Percentiles rank a stretch among this genome's conserved stretches.
Conservation (phyloP, 1,284 basidiomycete genomes). For the Moesziomyces antarcticus region DNA sequence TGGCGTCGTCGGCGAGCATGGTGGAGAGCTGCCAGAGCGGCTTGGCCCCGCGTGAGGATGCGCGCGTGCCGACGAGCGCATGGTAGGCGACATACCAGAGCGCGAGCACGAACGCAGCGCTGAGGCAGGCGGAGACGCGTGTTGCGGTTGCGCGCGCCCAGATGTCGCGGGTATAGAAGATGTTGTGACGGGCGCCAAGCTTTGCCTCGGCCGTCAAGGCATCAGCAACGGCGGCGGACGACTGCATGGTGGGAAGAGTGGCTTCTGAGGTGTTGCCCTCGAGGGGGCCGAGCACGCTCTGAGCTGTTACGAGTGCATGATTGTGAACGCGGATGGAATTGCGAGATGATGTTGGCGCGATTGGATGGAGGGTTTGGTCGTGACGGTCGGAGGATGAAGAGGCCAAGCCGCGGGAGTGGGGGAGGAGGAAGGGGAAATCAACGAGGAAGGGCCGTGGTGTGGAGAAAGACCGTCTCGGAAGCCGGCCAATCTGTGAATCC, state of each 20-base stretch:
- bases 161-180: slow-evolving; percentile 15
- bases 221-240: neutral
- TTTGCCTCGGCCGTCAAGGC: slow-evolving; percentile 2
- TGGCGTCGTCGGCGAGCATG: slow-evolving; percentile 15
- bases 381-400: too few relatives aligned
- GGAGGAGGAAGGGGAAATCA: too few relatives aligned
- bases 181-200: slow-evolving; percentile 18
- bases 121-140: slow-evolving; percentile 13
- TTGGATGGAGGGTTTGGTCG: too few relatives aligned
- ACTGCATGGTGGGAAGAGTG: slow-evolving; percentile 4
- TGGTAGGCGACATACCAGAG: slow-evolving; percentile 8
- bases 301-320: too few relatives aligned
- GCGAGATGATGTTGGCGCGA: too few relatives aligned
- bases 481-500: too few relatives aligned
- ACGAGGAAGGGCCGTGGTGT: too few relatives aligned
- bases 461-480: too few relatives aligned
- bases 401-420: too few relatives aligned
- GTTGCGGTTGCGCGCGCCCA: slow-evolving; percentile 20
- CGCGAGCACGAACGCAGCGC: slow-evolving; percentile 1
- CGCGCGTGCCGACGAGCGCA: neutral
- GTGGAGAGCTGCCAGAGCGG: slow-evolving; percentile 23
- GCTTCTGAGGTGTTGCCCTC: too few relatives aligned
- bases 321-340: too few relatives aligned
- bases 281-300: too few relatives aligned
- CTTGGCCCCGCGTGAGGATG: slow-evolving; percentile 3